Conservation (phyloP, 2,329 filamentous ascomycete species). For the Beauveria caledonica region DNA sequence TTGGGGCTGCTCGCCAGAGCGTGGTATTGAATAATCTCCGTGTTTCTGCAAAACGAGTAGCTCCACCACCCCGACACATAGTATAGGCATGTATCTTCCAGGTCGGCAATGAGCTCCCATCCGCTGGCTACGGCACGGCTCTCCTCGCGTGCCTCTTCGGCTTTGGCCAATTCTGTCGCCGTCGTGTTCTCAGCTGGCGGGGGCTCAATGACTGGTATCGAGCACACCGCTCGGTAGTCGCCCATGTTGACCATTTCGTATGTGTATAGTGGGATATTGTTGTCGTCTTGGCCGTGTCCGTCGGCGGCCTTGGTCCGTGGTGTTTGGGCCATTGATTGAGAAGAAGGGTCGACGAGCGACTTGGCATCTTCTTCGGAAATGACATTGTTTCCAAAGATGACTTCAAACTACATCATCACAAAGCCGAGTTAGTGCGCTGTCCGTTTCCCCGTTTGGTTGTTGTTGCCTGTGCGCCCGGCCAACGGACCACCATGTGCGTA, state of each 20-base stretch:
- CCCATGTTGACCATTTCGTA: constrained; percentile 72
- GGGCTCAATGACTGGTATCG: constrained; percentile 63
- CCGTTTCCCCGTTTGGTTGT: background rate
- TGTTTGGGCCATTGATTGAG: constrained; percentile 32
- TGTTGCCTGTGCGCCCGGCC: background rate
- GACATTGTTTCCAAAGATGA: constrained; percentile 65
- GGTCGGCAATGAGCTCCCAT: constrained; percentile 68
- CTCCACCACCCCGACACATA: constrained; percentile 86
- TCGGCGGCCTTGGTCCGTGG: constrained; percentile 28
- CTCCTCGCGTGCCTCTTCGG: constrained; percentile 73
- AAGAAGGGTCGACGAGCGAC: constrained; percentile 39
- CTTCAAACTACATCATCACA: constrained; percentile 55
- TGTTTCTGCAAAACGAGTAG: constrained; percentile 88
- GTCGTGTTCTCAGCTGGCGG: constrained; percentile 52
- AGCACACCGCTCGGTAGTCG: constrained; percentile 70
- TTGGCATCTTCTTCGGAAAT: constrained; percentile 64
- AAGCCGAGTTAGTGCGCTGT: background rate
- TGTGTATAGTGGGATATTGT: constrained; percentile 24
- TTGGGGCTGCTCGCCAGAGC: constrained; percentile 60
- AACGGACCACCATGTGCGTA: constrained; percentile 29
- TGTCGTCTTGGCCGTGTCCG: constrained; percentile 22
- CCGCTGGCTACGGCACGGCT: constrained; percentile 68
- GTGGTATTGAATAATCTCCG: constrained; percentile 84
- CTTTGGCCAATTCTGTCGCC: constrained; percentile 57
- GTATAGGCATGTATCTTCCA: constrained; percentile 80